Evolutionary conservation across 1,284 basidiomycete species (phyloP).

Genomic region (Ganoderma lucidum): DNA sequence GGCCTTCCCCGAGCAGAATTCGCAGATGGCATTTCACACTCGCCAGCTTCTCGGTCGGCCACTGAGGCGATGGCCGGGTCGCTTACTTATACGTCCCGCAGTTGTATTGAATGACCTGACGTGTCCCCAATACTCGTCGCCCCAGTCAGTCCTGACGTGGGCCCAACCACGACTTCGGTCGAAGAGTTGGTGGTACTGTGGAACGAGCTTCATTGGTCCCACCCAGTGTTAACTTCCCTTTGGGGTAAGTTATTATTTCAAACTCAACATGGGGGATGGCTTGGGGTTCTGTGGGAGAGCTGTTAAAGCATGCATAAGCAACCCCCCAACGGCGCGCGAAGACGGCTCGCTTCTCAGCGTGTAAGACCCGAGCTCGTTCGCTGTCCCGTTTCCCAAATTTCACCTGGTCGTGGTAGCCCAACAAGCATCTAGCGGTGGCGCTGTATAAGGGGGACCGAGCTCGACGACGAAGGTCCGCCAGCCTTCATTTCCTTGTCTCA

Average conservation of each 20-base stretch:
- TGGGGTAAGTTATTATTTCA: neutral
- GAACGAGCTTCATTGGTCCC: neutral
- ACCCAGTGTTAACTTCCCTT: neutral
- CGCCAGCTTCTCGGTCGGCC: neutral
- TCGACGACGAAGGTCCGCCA: neutral
- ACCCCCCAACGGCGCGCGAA: too few species aligned
- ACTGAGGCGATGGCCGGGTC: neutral
- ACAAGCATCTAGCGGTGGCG: neutral
- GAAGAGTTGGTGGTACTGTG: neutral
- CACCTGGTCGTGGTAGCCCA: neutral
- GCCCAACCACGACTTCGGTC: neutral
- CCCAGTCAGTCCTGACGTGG: neutral
- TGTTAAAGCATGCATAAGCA: neutral
- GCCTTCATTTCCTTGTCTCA: neutral
- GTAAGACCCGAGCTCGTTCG: neutral
- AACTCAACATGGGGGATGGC: neutral
- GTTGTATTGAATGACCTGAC: neutral
- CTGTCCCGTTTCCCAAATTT: neutral
- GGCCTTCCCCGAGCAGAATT: neutral
- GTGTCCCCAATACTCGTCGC: neutral
- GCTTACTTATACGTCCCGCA: neutral
- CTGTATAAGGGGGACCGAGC: neutral
- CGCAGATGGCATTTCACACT: neutral
- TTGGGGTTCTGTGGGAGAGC: neutral
- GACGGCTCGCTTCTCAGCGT: neutral